Base-by-base conservation (phyloP, 306 rosid genomes). In the Pterocarpus santalinus region DNA sequence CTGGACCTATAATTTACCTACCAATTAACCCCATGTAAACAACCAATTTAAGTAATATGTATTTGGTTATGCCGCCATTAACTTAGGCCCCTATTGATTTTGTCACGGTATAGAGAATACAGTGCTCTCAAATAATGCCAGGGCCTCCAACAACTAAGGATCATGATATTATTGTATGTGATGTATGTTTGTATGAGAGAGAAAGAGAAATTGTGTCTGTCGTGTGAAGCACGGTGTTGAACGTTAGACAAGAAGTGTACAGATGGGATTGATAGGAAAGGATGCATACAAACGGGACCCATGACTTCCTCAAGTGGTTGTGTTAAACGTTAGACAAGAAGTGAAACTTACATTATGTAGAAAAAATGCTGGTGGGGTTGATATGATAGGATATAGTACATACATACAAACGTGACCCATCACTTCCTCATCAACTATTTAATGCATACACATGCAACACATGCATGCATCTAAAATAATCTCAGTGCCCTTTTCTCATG, bases 211-310 rank as follows among this genome's bases (percentile, higher is more conserved):
- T 22, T 22, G 57, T 28, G 33, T 39, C 14, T 9, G 52, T 22
- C 56, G 47, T 22, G 63, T 9, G 81, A 53, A 61, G 44, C 36
- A 46, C 0, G 8, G 65, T 16, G 71, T 78, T 75, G 72, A 75
- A 84, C 66, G 73, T 64, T 69, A 64, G 90, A 75, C 10, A 72
- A 87, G 39, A 74, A 28, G 61, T 56, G 79, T 76, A 35, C 15
- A 38, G 77, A 47, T 13, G 39, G 71, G 82, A 86, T 78, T 82
- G 86, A 82, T 46, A 79, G 36, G 86, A 86, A 64, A 16, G 41
- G 73, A 64, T 69, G 80, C 80, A 75, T 65, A 79, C 76, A 79
- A 82, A 79, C 30, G 76, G 77, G 86, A 61, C 77, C 80, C 67
- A 73, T 83, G 77, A 65, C 62, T 58, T 79, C 68, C 5, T 78